Conservation (phyloP, 768 basidiomycete species). For the Pisolithus marmoratus region DNA sequence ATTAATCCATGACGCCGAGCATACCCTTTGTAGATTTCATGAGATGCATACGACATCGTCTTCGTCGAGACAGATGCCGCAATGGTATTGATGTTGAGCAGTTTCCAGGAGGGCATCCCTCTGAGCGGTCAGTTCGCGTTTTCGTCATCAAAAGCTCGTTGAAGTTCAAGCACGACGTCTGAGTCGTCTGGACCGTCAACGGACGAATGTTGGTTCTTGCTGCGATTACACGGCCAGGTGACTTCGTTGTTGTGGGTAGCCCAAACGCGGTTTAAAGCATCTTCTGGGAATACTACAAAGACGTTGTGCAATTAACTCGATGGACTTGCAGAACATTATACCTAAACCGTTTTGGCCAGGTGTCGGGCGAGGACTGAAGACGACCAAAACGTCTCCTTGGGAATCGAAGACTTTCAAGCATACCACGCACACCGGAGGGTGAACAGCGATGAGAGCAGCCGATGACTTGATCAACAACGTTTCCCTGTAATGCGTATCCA, state of each 20-base stretch:
- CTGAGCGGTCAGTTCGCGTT: constrained; percentile 30
- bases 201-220: too few species aligned
- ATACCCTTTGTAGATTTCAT: constrained; percentile 52
- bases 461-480: constrained; percentile 11
- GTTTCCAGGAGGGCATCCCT: constrained; percentile 20
- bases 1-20: constrained; percentile 39
- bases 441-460: constrained; percentile 45
- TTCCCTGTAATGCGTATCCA: constrained; percentile 13
- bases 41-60: constrained; percentile 40
- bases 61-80: constrained; percentile 53
- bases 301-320: constrained; percentile 35
- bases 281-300: constrained; percentile 38
- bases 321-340: constrained; percentile 44
- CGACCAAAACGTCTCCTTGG: constrained; percentile 37
- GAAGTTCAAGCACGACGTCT: constrained; percentile 24
- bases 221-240: background rate
- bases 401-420: constrained; percentile 34
- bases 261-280: constrained; percentile 25
- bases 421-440: constrained; percentile 53
- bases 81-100: constrained; percentile 39
- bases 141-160: constrained; percentile 38
- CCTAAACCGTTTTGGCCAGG: constrained; percentile 46
- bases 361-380: constrained; percentile 55
- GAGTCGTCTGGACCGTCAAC: too few species aligned
- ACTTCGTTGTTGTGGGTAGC: constrained; percentile 3